Evolutionary conservation across 306 rosid genomes (phyloP), one percentile per base, ranked within the genome.

Genomic region (Pachyrhizus erosus): DNA sequence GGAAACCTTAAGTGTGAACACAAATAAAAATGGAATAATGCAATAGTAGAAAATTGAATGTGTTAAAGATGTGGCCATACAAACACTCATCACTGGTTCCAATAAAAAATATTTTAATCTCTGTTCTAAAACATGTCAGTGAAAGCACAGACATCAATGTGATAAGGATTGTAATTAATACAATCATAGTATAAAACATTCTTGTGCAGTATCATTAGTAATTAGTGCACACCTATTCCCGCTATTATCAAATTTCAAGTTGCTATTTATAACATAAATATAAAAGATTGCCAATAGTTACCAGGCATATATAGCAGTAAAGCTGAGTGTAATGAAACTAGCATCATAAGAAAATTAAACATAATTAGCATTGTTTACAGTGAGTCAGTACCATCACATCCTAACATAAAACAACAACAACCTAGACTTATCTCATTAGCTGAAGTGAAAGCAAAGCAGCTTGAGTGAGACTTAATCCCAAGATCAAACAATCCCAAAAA

Each of bases 261-360:
- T 24, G 68, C 21, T 73, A 74, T 9, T 18, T 48, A 27, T 27
- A 3, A 27, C 3, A 27, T 27, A 27, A 27, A 27, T 27, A 27
- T 27, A 27, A 27, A 27, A 3, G 31, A 27, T 27, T 48, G 17
- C 3, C 17, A 54, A 52, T 7, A 39, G 24, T 70, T 23, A 42
- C 48, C 39, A 4, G 72, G 69, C 60, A 48, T 20, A 26, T 69
- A 39, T 48, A 18, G 57, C 46, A 27, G 14, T 20, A n/a, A 66
- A 86, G 15, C 27, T 7, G 27, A 33, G 31, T 62, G 31, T 34
- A n/a, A 62, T 82, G 49, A 67, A 78, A 57, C 20, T 45, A 60
- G 23, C 70, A 51, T 77, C 21, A 20, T 34, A 65, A 33, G 67
- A 81, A 24, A 75, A 26, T 39, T 65, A 81, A 23, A 33, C 64